Base-by-base conservation (phyloP, 805 yeast species). In the Candida peoriensis region DNA sequence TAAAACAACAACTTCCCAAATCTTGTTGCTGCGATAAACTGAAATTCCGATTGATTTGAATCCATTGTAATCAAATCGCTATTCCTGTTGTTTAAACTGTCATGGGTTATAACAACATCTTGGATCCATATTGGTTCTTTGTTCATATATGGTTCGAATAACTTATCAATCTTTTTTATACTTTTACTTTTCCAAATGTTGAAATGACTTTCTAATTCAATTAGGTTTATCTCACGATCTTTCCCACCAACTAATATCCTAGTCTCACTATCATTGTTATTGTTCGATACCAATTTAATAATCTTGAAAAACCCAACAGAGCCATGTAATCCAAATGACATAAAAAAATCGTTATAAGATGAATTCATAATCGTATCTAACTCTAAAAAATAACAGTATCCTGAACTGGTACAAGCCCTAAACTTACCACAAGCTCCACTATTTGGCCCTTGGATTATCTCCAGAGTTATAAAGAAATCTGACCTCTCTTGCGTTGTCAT, bases 241-340 rank as follows among this genome's bases (percentile, higher is more conserved):
- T 51, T 51, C 7, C 54, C 55, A 24, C 54, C 53, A 28, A 43
- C 30, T 2, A 50, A 37, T 10, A 44, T 36, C 28, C 37, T 37
- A 25, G 20, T 19, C 8, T 29, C 32, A 6, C 23, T 32, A 10
- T 30, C 28, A 7, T 7, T 2, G 6, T 14, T 17, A 8, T 14
- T 24, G 31, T 22, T 28, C 8, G n/a, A n/a, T n/a, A n/a, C n/a
- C n/a, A 18, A 34, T 13, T 39, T 32, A 2, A 48, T 20, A 37
- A 43, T 41, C 25, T 48, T 36, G 37, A 45, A 43, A 33, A 50
- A 47, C 3, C 47, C 36, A 3, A 48, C 43, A 15, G 48, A 33
- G 1, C 55, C 55, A 38, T 47, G 43, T 16, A 48, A 18, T 1
- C 54, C 52, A 28, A 50, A 48, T 22, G 49, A 44, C 52, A 50